Conservation (phyloP, 2,329 filamentous ascomycete species). For the Emericellopsis atlantica region DNA sequence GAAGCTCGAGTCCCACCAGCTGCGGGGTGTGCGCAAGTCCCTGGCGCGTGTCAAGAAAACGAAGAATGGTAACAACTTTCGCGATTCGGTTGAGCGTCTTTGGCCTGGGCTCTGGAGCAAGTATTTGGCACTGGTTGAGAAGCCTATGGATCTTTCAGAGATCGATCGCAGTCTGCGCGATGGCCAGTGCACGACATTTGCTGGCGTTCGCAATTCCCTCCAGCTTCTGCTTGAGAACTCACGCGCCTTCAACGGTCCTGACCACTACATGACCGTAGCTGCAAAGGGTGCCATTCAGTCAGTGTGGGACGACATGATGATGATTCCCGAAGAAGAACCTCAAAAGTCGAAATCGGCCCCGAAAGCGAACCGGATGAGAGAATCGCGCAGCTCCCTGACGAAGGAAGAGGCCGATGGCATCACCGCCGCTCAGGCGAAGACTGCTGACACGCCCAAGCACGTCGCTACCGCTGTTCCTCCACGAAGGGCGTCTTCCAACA, state of each 20-base stretch:
- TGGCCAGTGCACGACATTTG: constrained; percentile 55
- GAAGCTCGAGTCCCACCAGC: constrained; percentile 45
- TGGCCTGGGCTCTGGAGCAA: constrained; percentile 67
- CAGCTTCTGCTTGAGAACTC: constrained; percentile 70
- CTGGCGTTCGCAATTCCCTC: constrained; percentile 63
- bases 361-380: constrained; percentile 22
- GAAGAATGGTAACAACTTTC: constrained; percentile 65
- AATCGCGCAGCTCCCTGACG: constrained; percentile 15
- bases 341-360: constrained; percentile 39
- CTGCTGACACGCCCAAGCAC: constrained; percentile 5
- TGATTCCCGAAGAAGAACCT: constrained; percentile 38
- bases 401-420: background rate
- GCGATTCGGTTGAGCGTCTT: constrained; percentile 62
- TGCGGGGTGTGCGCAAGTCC: constrained; percentile 49
- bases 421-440: constrained; percentile 8
- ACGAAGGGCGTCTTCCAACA: constrained; percentile 69
- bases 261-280: constrained; percentile 57
- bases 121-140: constrained; percentile 53
- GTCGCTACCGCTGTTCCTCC: constrained; percentile 11
- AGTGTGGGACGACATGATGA: constrained; percentile 32
- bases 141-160: constrained; percentile 73
- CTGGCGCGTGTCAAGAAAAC: constrained; percentile 75
- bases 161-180: constrained; percentile 73
- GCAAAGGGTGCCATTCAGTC: constrained; percentile 43
- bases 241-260: constrained; percentile 66